Conservation (phyloP, 208 protist species). For the Crithidia sp. region DNA sequence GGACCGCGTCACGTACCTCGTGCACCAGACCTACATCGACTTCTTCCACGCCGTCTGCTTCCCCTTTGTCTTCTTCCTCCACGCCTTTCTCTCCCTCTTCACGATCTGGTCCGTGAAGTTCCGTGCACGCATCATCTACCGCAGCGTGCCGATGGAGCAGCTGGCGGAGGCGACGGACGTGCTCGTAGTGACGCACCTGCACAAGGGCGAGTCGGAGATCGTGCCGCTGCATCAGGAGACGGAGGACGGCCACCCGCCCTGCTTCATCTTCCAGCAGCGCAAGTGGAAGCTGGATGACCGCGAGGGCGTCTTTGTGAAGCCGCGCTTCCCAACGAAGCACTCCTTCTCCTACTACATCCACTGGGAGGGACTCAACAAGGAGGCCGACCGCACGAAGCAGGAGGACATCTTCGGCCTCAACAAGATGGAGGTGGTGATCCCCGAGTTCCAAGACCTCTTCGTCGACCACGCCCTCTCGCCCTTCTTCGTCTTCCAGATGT, state of each 20-base stretch:
- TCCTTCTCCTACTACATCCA: constrained; percentile 76
- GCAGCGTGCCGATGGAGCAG: constrained; percentile 41
- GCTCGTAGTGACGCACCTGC: constrained; percentile 72
- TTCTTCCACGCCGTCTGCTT: constrained; percentile 89
- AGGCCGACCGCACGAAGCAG: constrained; percentile 50
- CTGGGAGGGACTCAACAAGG: constrained; percentile 67
- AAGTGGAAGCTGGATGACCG: constrained; percentile 87
- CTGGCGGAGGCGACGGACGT: constrained; percentile 69
- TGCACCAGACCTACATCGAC: constrained; percentile 90
- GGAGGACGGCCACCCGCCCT: constrained; percentile 58
- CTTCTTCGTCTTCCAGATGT: constrained; percentile 99
- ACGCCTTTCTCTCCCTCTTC: constrained; percentile 89
- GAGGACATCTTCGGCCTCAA: constrained; percentile 85
- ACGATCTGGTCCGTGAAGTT: constrained; percentile 91
- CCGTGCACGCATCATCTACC: constrained; percentile 70
- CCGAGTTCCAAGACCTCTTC: constrained; percentile 95
- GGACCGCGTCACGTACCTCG: constrained; percentile 87
- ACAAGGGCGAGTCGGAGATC: constrained; percentile 89
- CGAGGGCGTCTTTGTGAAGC: constrained; percentile 80
- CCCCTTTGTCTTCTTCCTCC: constrained; percentile 81
- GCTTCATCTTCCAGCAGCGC: constrained; percentile 91
- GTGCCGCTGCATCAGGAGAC: constrained; percentile 72
- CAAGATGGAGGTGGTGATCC: constrained; percentile 95
- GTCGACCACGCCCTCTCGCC: constrained; percentile 96
- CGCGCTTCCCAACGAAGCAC: constrained; percentile 82